phyloP scores from a whole-genome alignment of 2,329 filamentous ascomycete species.

The Sclerotinia borealis region DNA sequence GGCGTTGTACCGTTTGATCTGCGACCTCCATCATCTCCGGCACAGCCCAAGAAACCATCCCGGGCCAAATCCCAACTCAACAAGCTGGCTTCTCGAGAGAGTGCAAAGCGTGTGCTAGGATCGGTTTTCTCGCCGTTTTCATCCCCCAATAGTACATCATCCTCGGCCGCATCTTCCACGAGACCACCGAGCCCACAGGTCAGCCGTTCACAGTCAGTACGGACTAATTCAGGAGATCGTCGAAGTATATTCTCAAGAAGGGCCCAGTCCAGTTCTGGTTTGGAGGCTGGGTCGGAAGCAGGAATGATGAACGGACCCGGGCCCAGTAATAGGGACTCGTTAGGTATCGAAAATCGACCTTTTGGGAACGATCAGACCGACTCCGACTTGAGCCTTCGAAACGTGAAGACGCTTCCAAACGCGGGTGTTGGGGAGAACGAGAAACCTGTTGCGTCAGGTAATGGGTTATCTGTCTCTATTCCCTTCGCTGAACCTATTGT shows the following conservation, averaged over 20 bases:
- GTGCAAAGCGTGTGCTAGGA: conserved; percentile 32
- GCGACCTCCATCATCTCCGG: conserved; percentile 25
- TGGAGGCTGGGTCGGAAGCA: conserved; percentile 8
- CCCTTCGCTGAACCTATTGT: conserved; percentile 73
- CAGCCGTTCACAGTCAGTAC: conserved; percentile 18
- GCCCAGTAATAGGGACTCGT: conserved; percentile 12
- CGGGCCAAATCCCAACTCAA: conserved; percentile 33
- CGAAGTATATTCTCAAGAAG: conserved; percentile 24
- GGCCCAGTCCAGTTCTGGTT: conserved; percentile 10
- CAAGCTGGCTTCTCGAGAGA: conserved; percentile 42
- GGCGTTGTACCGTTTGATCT: conserved; percentile 38
- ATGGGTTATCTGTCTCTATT: conserved; percentile 68
- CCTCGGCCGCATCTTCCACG: conserved; percentile 15
- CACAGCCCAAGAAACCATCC: conserved; percentile 29
- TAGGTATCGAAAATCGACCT: background rate
- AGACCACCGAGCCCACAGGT: conserved; percentile 23
- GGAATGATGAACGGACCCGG: conserved; percentile 20
- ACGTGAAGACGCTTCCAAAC: background rate
- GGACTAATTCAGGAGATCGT: conserved; percentile 19
- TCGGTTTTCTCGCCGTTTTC: conserved; percentile 29
- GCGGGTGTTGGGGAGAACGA: conserved; percentile 37
- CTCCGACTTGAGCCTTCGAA: conserved; percentile 2
- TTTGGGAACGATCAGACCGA: background rate
- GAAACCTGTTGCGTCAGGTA: conserved; percentile 70
- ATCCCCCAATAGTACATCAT: conserved; percentile 13